Base-by-base conservation (phyloP, 2,329 filamentous ascomycete species). In the Meredithiella fracta region DNA sequence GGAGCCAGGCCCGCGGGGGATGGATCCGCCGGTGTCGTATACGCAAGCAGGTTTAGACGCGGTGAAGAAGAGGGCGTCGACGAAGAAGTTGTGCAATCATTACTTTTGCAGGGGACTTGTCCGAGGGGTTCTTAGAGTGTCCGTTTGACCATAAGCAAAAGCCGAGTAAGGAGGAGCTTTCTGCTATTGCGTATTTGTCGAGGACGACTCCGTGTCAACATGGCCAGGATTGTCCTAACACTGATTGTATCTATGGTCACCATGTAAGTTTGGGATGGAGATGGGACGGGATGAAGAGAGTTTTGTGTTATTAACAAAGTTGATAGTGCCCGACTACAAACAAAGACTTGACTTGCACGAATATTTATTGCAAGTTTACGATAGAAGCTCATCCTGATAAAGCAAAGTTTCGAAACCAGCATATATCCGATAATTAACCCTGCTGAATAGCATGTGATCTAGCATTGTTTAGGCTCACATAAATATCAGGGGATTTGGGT, bases 211-310 rank as follows among this genome's bases (percentile, higher is more conserved):
- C 78, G 1, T 82, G 79, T 65, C 70, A 70, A 0, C 72, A 67
- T 29, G 75, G 76, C 0, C 79, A 82, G 63, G 69, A 77, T n/a
- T 82, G 79, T 60, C 72, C 75, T 5, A 66, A 72, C 3, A 70
- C 74, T 1, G 73, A 75, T 59, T 82, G 79, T 63, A 80, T 82
- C 58, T 82, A 82, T 61, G 79, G 79, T 2, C 79, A 82, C 63
- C 73, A 82, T 62, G 76, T 79, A 63, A 68, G 75, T 70, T 23
- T 49, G 37, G 4, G 40, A 17, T n/a, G 11, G 2, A 17, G n/a
- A 22, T 37, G 17, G 42, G 49, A 22, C 1, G 11, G 42, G 8
- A 14, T 20, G 40, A 44, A 22, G 8, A 17, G 4, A 4, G 25
- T 47, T 8, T 15, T 20, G 3, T 17, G 20, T 14, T 14, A 51